Percentiles rank a stretch among this genome's conserved stretches.
Conservation (phyloP, 2,329 filamentous ascomycete species). For the Paecilomyces niveus region DNA sequence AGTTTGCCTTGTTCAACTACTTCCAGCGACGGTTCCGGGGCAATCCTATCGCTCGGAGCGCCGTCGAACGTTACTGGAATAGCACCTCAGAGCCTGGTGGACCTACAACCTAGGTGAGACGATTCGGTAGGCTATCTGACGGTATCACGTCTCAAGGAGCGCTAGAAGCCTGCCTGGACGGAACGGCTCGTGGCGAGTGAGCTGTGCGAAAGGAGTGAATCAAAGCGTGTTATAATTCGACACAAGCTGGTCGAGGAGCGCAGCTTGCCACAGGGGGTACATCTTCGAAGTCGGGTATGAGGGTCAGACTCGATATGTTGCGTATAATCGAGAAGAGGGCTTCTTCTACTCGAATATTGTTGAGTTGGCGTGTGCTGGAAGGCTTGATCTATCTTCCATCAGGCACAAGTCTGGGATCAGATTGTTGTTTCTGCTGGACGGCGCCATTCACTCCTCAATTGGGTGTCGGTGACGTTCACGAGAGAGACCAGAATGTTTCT, state of each 20-base stretch:
- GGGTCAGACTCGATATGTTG: background rate
- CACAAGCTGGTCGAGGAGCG: background rate
- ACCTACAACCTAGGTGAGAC: constrained; percentile 7
- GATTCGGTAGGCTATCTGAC: background rate
- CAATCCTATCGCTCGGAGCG: constrained; percentile 42
- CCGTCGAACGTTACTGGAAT: constrained; percentile 53
- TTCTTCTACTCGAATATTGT: background rate
- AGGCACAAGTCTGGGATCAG: background rate
- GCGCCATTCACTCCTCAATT: background rate
- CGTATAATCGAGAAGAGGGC: background rate
- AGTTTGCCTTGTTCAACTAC: constrained; percentile 84
- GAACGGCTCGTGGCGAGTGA: background rate
- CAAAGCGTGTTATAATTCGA: background rate
- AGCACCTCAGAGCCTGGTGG: constrained; percentile 18
- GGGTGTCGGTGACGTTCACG: background rate
- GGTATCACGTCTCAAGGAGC: background rate
- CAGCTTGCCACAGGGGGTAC: background rate
- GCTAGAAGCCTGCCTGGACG: background rate
- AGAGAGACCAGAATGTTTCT: background rate
- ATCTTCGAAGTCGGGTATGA: background rate
- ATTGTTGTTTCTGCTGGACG: background rate
- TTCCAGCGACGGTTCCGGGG: constrained; percentile 62
- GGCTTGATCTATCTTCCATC: background rate
- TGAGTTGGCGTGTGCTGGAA: background rate
- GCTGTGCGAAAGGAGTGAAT: background rate